Base-by-base conservation (phyloP, 2,329 filamentous ascomycete species). In the Fusarium liriodendri region DNA sequence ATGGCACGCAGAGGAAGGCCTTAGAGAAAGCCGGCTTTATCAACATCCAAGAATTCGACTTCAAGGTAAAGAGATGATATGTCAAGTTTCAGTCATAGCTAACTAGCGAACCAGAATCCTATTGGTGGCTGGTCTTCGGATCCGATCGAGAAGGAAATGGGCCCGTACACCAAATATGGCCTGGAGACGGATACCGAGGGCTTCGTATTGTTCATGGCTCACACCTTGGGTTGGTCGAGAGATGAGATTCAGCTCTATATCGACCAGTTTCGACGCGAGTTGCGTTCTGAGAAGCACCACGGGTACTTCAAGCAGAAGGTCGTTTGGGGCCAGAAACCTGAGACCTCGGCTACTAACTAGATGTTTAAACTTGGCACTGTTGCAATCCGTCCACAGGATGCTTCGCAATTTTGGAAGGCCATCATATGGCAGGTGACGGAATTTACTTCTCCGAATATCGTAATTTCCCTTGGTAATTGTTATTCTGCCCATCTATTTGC, bases 101-200 rank as follows among this genome's bases (percentile, higher is more conserved):
- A n/a, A 66, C 1, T 2, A 0, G 11, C 1, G 0, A 37, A 13
- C 1, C 0, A 78, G 76, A 77, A 77, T 35, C 76, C 76, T 0
- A 69, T 78, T 45, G 75, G 76, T 4, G 57, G 16, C 5, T 78
- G 76, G 76, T 54, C 76, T 0, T 22, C 54, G 1, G 64, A 78
- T 1, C 75, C 73, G 0, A 25, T 52, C 0, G 55, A 72, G 54
- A 78, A 69, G 5, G 58, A 71, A n/a, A 78, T 78, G 71, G 76
- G 76, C 0, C 50, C 61, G 9, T 84, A 80, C 29, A 77, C 77
- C 0, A 75, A 80, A 20, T 71, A 80, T 8, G 80, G 81, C 6
- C 76, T 84, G 0, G 79, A 82, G 25, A 80, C 80, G 6, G 82
- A 84, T 20, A 79, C 80, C 20, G 82, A 84, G 62, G 83, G 83